Base-by-base conservation (phyloP, 805 yeast species). In the Kazachstania bromeliacearum region DNA sequence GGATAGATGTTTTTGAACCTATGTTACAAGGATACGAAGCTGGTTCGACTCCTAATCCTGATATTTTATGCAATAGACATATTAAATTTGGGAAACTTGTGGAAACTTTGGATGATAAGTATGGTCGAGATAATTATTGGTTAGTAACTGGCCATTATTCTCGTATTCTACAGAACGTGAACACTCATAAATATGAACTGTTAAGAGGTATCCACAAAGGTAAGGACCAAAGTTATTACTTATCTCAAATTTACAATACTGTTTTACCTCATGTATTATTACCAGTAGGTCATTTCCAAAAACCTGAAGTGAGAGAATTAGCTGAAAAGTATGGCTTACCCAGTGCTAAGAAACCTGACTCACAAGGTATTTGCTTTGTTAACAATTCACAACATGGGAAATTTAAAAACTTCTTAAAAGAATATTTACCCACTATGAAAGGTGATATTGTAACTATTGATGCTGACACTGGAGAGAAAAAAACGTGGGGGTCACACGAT, bases 1-100 rank as follows among this genome's bases (percentile, higher is more conserved):
- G 98, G 98, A 64, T 67, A 14, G 79, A 81, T 38, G 97, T 92
- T 7, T 92, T 92, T 55, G 79, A 75, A 53, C 97, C 98, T 2
- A 89, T 92, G 96, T 59, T 92, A 16, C 73, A 73, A 3, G 68
- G 66, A 50, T 92, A 88, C 54, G 61, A 67, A 24, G 50, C 43
- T 7, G 98, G 98, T 0, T 48, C 68, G 28, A 92, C 98, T 1
- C 98, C 98, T 0, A 92, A 92, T 48, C 97, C 98, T 1, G 98
- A 92, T 54, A 79, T 88, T 15, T 75, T 79, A 14, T 92, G 98
- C 55, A 92, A 92, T 57, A 69, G 71, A 40, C 72, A 74, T 53
- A 81, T 92, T 46, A 92, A 92, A 56, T 92, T 92, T 62, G 97
- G 98, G 2, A 70, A 67, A 37, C 66, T 92, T 60, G 58, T 77